Base-by-base conservation (phyloP, 768 basidiomycete species). In the Vararia minispora region DNA sequence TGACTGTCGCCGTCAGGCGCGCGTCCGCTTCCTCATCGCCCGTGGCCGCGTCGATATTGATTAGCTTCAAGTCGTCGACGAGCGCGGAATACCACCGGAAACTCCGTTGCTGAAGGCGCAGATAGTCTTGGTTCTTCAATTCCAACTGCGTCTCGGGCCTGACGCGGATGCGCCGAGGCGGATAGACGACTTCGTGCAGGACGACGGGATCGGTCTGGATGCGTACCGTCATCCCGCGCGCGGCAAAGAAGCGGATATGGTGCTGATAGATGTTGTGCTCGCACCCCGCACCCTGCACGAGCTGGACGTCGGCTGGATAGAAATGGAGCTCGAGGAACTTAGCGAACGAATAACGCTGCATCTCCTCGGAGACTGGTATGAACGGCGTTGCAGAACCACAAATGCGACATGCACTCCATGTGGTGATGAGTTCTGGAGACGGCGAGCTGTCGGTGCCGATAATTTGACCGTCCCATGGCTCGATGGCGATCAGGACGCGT, bases 291-390 rank as follows among this genome's bases (percentile, higher is more conserved):
- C 85, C 88, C 50, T 78, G 81, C n/a, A 88, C 76, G 33, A 88
- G 65, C 50, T 77, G 71, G 51, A 91, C 78, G 45, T 87, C 77
- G 24, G 88, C 76, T 22, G 90, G 91, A 59, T 98, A 95, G 58
- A 97, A 97, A 53, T 90, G 85, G 20, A 94, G 74, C 54, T 99
- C 94, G 21, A 99, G 71, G 57, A 94, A 98, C 51, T 95, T 92
- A 25, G 84, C 88, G 55, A 97, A 94, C 4, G 92, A 97, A 55
- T 94, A 90, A 40, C 81, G 67, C 52, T 88, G 84, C 70, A 92
- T 90, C 56, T 94, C 90, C 49, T 87, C 81, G 2, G 88, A 88
- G 27, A 89, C 77, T 5, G 79, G 81, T 47, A 91, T 84, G 59
- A 91, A 86, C 2, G 88, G 86, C 3, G 87, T 91, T 1, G 79